These are phyloP conservation scores for Phanerochaete carnosa DNA, from an alignment of 768 basidiomycete genomes.

Conservation along the genomic window DNA sequence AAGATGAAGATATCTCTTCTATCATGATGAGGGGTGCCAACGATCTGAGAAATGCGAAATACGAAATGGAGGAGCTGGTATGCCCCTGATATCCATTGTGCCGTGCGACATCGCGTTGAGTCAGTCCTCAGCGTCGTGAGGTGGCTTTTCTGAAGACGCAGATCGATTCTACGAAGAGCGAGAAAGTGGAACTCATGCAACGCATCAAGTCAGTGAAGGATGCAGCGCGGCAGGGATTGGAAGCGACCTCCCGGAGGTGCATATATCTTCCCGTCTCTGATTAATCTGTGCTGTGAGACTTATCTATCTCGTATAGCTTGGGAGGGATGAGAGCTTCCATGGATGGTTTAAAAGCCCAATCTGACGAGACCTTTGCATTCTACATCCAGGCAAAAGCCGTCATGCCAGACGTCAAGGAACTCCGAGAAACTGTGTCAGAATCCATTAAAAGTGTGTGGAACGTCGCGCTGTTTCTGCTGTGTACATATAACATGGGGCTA, in stretches of 20 bases:
- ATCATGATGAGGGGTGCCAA: slow-evolving; percentile 28
- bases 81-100: neutral
- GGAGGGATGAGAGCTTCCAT: slow-evolving; percentile 14
- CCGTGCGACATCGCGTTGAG: neutral
- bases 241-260: slow-evolving; percentile 21
- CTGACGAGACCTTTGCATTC: slow-evolving; percentile 17
- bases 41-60: slow-evolving; percentile 22
- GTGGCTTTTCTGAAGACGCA: slow-evolving; percentile 20
- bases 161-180: slow-evolving; percentile 13
- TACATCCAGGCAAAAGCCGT: slow-evolving; percentile 17
- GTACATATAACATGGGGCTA: neutral
- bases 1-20: slow-evolving; percentile 25
- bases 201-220: slow-evolving; percentile 23
- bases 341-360: slow-evolving; percentile 21
- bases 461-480: neutral
- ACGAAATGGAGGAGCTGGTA: slow-evolving; percentile 24
- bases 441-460: slow-evolving; percentile 16
- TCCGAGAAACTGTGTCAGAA: slow-evolving; percentile 13
- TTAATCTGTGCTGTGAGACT: neutral
- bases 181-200: slow-evolving; percentile 23
- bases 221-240: slow-evolving; percentile 20
- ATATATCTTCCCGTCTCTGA: neutral
- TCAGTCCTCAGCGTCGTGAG: slow-evolving; percentile 21
- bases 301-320: slow-evolving; percentile 15
- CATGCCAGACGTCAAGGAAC: slow-evolving; percentile 19